A percentile compares a stretch with the other conserved stretches of the same genome.
Evolutionary conservation across 768 basidiomycete genomes (phyloP).

Genomic region (Pholiota microspora): DNA sequence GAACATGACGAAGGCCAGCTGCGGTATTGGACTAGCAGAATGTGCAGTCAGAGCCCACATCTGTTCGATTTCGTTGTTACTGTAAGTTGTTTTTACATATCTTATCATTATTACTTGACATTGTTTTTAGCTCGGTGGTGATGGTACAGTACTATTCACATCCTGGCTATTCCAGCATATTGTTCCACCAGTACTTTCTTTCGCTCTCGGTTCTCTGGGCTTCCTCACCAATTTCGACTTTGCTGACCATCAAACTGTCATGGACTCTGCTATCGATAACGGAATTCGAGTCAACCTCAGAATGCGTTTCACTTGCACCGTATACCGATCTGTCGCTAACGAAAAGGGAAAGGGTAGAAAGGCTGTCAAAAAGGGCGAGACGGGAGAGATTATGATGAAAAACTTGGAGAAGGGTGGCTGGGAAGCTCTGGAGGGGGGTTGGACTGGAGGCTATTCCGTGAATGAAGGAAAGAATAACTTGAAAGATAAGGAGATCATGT

Average conservation of each 20-base stretch:
- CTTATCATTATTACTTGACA: conserved; percentile 12
- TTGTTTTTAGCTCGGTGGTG: conserved; percentile 80
- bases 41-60: conserved; percentile 90
- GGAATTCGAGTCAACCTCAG: conserved; percentile 97
- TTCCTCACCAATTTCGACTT: conserved; percentile 98
- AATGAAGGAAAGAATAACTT: conserved; percentile 43
- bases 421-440: conserved; percentile 92
- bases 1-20: conserved; percentile 83
- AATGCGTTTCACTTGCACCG: conserved; percentile 99
- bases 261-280: conserved; percentile 85
- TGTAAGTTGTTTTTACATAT: conserved; percentile 44
- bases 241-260: conserved; percentile 75
- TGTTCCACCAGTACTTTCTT: conserved; percentile 97
- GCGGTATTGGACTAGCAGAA: conserved; percentile 95
- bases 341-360: conserved; percentile 67
- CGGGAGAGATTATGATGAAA: conserved; percentile 97
- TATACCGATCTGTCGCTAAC: conserved; percentile 85
- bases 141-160: conserved; percentile 97
- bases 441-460: conserved; percentile 41
- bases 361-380: conserved; percentile 90
- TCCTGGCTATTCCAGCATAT: conserved; percentile 99
- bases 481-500: conserved; percentile 98
- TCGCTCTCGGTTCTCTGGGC: conserved; percentile 94
- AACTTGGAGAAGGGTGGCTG: conserved; percentile 88
- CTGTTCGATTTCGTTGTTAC: conserved; percentile 98